Percentiles rank a stretch among this genome's conserved stretches.
Conservation (phyloP, 2,329 filamentous ascomycete species). For the Tolypocladium amazonense region DNA sequence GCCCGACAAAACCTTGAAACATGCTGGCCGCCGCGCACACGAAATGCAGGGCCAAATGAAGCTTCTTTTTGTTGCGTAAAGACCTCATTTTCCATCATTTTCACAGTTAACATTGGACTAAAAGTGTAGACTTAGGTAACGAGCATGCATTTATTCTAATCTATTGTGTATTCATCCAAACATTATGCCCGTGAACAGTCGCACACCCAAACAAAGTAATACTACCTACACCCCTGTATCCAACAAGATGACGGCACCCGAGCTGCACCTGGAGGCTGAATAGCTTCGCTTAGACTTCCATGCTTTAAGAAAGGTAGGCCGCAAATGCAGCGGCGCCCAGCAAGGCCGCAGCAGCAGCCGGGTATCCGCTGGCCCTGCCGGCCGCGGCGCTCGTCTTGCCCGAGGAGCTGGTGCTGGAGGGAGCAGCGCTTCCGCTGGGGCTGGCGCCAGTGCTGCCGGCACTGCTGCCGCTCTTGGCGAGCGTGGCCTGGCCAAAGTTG, state of each 20-base stretch:
- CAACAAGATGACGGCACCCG: not conserved
- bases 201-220: too few species aligned
- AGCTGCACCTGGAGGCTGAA: not conserved
- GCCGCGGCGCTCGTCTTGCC: not conserved
- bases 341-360: not conserved
- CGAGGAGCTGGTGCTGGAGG: not conserved
- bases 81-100: too few species aligned
- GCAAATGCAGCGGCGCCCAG: not conserved
- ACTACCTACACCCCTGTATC: not conserved
- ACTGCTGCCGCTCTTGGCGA: not conserved
- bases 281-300: not conserved
- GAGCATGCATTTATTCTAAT: not conserved
- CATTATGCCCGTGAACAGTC: too few species aligned
- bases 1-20: too few species aligned
- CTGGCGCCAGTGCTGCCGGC: not conserved
- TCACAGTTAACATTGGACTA: too few species aligned
- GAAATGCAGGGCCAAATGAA: too few species aligned
- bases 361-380: not conserved
- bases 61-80: too few species aligned
- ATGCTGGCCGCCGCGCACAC: too few species aligned
- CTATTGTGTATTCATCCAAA: not conserved
- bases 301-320: not conserved
- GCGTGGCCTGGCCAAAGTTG: conserved; percentile 13
- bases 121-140: too few species aligned
- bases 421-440: not conserved